Conservation (phyloP, 2,329 filamentous ascomycete genomes). For the Aureobasidium mangrovei region DNA sequence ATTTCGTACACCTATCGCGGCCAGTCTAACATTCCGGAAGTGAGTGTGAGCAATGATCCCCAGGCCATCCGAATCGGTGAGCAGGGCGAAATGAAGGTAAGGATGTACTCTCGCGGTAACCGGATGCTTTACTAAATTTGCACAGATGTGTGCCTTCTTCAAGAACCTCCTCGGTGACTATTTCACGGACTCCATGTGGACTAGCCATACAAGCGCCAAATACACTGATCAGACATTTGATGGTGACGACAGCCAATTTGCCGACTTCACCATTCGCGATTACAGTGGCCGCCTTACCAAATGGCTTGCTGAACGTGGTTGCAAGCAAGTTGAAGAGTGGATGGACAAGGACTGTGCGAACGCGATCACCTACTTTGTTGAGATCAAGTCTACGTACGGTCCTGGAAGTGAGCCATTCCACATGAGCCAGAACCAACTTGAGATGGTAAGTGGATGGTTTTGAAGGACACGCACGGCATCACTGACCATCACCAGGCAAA, state of each 20-base stretch:
- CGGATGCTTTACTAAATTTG: neutral
- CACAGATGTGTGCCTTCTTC: neutral
- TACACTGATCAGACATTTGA: constrained; percentile 7
- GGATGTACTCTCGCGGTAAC: neutral
- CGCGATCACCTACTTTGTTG: constrained; percentile 16
- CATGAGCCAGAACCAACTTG: constrained; percentile 16
- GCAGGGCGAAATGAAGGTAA: constrained; percentile 6
- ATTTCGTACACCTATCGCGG: neutral
- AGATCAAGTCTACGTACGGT: constrained; percentile 16
- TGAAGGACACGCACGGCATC: neutral
- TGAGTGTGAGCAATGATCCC: neutral
- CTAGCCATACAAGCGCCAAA: constrained; percentile 5
- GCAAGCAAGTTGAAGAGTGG: neutral
- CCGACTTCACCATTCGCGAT: constrained; percentile 16
- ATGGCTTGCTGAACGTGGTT: constrained; percentile 9
- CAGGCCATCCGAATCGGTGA: neutral
- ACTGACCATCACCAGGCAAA: neutral
- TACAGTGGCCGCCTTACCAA: constrained; percentile 1
- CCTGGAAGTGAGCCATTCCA: constrained; percentile 13
- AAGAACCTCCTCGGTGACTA: neutral
- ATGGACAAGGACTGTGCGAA: neutral
- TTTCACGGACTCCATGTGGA: constrained; percentile 12
- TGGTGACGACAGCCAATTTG: constrained; percentile 8
- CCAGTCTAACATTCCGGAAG: neutral
- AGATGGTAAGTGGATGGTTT: constrained; percentile 7